Percentiles rank a stretch among this genome's conserved stretches.
Evolutionary conservation across 805 yeast genomes (phyloP).

Genomic region (Candida sphagnicola): DNA sequence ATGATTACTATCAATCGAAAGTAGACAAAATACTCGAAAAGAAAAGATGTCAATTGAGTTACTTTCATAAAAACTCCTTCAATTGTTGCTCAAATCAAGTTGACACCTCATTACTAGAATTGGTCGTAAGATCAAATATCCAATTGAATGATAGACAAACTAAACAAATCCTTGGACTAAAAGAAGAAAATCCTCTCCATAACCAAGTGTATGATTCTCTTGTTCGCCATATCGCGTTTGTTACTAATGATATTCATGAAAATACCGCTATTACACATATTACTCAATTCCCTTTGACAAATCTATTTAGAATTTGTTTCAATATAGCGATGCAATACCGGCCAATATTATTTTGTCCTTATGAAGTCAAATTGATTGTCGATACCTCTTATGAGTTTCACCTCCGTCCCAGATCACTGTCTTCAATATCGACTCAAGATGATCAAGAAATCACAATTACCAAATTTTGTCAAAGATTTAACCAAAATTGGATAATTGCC

Average conservation of each 20-base stretch:
- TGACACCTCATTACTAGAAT: conserved; percentile 9
- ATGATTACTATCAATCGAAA: conserved; percentile 6
- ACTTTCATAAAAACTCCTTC: no score
- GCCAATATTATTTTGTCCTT: conserved; percentile 19
- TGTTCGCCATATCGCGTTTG: conserved; percentile 1
- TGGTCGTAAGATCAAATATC: conserved; percentile 9
- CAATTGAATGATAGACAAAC: conserved; percentile 5
- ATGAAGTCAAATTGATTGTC: background rate
- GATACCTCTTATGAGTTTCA: background rate
- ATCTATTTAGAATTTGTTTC: conserved; percentile 18
- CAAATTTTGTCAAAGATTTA: conserved; percentile 1
- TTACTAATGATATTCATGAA: background rate
- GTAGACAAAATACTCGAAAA: conserved; percentile 1
- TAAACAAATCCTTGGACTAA: conserved; percentile 6
- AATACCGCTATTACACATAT: conserved; percentile 1
- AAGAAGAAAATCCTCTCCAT: conserved; percentile 3
- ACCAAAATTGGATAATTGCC: conserved; percentile 8
- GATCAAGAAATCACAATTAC: background rate
- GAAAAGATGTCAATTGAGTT: background rate
- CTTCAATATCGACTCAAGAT: background rate
- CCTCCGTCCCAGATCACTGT: conserved; percentile 3
- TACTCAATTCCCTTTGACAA: conserved; percentile 19
- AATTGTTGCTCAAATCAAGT: background rate
- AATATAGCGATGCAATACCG: conserved; percentile 17
- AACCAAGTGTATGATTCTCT: conserved; percentile 1